Percentiles rank a stretch among this genome's conserved stretches.
phyloP scores from a whole-genome alignment of 257 asterid genomes.

The Solanum okadae region DNA sequence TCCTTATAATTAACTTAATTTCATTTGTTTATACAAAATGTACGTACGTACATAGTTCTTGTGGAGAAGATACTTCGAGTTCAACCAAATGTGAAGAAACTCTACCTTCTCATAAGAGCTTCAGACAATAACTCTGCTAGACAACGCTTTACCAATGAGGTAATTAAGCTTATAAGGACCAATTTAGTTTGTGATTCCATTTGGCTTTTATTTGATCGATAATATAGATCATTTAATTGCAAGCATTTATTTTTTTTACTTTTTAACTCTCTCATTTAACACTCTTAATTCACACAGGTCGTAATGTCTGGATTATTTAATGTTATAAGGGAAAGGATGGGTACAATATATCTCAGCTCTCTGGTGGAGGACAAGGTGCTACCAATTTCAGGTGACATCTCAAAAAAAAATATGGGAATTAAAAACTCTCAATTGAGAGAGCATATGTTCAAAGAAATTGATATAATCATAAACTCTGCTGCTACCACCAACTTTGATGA shows the following conservation, averaged over 20 bases:
- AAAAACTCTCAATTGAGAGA: slow-evolving; percentile 4
- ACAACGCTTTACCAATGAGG: slow-evolving; percentile 38
- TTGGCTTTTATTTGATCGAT: too few relatives aligned
- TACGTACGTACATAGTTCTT: slow-evolving; percentile 11
- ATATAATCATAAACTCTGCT: slow-evolving; percentile 49
- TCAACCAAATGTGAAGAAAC: slow-evolving; percentile 37
- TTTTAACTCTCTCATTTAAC: too few relatives aligned
- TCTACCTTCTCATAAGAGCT: slow-evolving; percentile 29
- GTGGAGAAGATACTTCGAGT: slow-evolving; percentile 36
- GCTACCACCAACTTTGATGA: slow-evolving; percentile 41
- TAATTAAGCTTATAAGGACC: not conserved
- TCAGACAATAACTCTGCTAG: not conserved
- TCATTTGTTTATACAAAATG: not conserved
- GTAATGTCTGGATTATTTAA: not conserved
- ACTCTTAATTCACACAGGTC: not conserved
- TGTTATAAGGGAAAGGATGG: not conserved
- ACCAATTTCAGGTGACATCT: slow-evolving; percentile 12
- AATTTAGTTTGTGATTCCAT: too few relatives aligned
- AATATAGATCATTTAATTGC: too few relatives aligned
- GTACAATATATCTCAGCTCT: not conserved
- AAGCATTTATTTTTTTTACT: too few relatives aligned
- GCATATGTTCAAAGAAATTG: slow-evolving; percentile 28
- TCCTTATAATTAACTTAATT: not conserved
- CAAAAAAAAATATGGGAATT: slow-evolving; percentile 17
- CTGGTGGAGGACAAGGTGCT: slow-evolving; percentile 9